Conservation (phyloP, 768 basidiomycete genomes). For the Boletus patriciae region DNA sequence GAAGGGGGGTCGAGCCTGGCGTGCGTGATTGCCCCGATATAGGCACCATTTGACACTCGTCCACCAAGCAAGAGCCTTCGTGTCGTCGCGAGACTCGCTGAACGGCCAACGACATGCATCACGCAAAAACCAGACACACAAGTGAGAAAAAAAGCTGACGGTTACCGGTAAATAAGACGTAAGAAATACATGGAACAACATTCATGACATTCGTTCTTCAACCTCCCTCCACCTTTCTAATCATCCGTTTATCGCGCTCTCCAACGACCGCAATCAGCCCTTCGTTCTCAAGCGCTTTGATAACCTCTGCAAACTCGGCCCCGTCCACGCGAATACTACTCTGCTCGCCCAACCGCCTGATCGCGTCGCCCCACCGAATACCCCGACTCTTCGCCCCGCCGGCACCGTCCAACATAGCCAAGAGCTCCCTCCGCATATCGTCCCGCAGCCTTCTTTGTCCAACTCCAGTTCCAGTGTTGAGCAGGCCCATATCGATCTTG, state of each 20-base stretch:
- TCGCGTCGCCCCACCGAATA: conserved; percentile 79
- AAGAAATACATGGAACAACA: conserved; percentile 1
- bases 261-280: conserved; percentile 84
- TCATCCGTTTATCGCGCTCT: conserved; percentile 81
- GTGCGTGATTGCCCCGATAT: conserved; percentile 17
- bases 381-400: conserved; percentile 55
- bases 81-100: neutral
- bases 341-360: conserved; percentile 78
- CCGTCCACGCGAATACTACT: conserved; percentile 78
- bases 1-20: neutral
- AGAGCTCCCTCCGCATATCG: conserved; percentile 85
- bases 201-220: conserved; percentile 7
- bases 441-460: conserved; percentile 83
- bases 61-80: conserved; percentile 2
- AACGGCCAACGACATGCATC: conserved; percentile 7
- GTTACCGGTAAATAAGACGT: neutral
- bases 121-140: neutral
- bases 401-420: conserved; percentile 56
- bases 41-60: conserved; percentile 1
- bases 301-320: conserved; percentile 78
- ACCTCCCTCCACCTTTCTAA: conserved; percentile 61
- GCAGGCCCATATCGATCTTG: conserved; percentile 94
- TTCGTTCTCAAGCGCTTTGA: conserved; percentile 79
- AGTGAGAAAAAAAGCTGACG: neutral
- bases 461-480: conserved; percentile 90